Evolutionary conservation across 1,284 basidiomycete genomes (phyloP), one percentile per base, ranked within the genome.

Genomic region (Cryptococcus sp.): DNA sequence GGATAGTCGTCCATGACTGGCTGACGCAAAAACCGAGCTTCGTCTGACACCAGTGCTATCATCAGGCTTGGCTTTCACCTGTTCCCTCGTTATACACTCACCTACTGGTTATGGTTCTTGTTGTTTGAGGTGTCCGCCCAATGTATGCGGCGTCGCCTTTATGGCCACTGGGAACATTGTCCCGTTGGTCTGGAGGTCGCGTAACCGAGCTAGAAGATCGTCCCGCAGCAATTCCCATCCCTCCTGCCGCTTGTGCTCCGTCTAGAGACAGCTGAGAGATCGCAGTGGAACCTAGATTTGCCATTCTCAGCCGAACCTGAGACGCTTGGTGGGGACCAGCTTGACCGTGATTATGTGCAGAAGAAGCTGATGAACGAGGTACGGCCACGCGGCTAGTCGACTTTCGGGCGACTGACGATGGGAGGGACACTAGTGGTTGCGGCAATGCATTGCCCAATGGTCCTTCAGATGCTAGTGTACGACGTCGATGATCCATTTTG

Each of bases 71-170:
- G 47, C 31, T 40, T 10, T 47, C 38, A 49, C 38, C 13, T 25
- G 11, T 10, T 23, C 15, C 31, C 19, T 16, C 44, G 10, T n/a
- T 41, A 19, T 22, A 35, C 3, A 42, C 63, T 54, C 44, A 65
- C 66, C 62, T 64, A 22, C 65, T 57, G 19, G 66, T 65, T 17
- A 68, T 50, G 39, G 53, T 69, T 15, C 82, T 61, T 35, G 56
- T 84, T 51, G 84, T 84, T 66, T 88, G 78, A 5, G 90, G 89
- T n/a, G 89, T 92, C 57, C 85, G 81, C 0, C 88, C 88, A 74
- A 84, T 86, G 51, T 80, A 60, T 0, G 71, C 68, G 5, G 64
- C 73, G 49, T 76, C 84, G 10, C 82, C 81, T 67, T 90, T 88
- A 31, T 81, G 84, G 1, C 84, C 84, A 65, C 88, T 89, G 70